Percentiles rank a stretch among this genome's conserved stretches.
These are phyloP conservation scores for Pisolithus albus DNA, from an alignment of 768 basidiomycete species.

Conservation along the genomic window DNA sequence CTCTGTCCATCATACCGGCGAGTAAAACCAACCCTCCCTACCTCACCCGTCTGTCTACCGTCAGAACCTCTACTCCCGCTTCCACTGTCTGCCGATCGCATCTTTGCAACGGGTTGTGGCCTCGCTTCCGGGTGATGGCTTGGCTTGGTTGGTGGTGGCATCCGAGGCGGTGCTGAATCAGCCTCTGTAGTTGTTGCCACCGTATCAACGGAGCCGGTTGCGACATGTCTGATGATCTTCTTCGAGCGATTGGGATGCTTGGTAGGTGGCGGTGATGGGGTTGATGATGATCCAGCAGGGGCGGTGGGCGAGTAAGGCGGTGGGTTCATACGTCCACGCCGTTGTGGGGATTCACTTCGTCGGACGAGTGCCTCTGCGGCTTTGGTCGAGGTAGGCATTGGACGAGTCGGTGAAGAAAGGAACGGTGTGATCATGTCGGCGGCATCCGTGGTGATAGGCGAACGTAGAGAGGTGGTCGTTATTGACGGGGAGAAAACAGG, in stretches of 20 bases:
- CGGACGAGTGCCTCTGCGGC: slow-evolving; percentile 4
- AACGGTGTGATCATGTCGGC: slow-evolving; percentile 21
- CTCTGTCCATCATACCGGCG: neutral
- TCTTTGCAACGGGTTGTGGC: neutral
- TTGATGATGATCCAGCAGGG: neutral
- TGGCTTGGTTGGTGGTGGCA: neutral
- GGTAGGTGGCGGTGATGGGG: neutral
- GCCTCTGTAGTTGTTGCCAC: neutral
- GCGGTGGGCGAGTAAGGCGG: slow-evolving; percentile 18
- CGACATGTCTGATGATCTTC: neutral
- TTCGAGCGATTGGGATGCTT: neutral
- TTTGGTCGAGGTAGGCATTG: slow-evolving; percentile 1
- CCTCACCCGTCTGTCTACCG: neutral
- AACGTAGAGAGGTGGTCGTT: neutral
- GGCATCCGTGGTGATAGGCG: slow-evolving; percentile 9
- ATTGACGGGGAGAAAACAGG: neutral
- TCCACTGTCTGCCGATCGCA: neutral
- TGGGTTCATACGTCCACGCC: slow-evolving; percentile 20
- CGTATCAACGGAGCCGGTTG: neutral
- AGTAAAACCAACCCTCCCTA: neutral
- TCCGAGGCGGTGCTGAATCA: neutral
- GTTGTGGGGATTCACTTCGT: neutral
- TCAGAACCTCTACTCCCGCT: neutral
- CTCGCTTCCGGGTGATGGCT: neutral
- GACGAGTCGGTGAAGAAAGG: slow-evolving; percentile 4